These are phyloP conservation scores for Erysimum cheiri DNA, from an alignment of 441 rosid species.

Conservation along the genomic window DNA sequence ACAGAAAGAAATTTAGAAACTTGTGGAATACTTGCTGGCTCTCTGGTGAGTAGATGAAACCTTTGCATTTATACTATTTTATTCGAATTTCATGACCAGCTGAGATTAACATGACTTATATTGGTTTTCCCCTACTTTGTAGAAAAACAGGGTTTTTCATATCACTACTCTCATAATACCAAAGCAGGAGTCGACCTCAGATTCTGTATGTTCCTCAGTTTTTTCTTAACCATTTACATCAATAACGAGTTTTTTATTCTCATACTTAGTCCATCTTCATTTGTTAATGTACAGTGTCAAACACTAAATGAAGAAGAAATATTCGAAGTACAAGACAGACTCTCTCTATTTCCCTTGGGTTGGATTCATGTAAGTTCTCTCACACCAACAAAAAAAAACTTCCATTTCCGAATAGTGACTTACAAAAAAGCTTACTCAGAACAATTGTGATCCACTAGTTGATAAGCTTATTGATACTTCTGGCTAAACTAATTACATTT, in stretches of 20 bases:
- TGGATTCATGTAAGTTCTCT: conserved; percentile 90
- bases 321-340: conserved; percentile 88
- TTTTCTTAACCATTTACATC: not conserved
- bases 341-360: conserved; percentile 88
- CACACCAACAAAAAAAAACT: not conserved
- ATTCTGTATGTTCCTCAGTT: conserved; percentile 63
- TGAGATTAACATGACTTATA: conserved; percentile 18
- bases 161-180: conserved; percentile 92
- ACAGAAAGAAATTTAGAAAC: conserved; percentile 91
- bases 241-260: not conserved
- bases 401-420: not conserved
- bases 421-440: not conserved
- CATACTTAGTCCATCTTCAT: conserved; percentile 7
- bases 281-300: conserved; percentile 62
- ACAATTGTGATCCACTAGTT: not conserved
- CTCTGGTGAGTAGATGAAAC: conserved; percentile 60
- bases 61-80: conserved; percentile 8
- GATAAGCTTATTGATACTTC: not conserved
- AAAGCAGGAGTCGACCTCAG: conserved; percentile 98
- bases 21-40: conserved; percentile 95
- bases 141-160: conserved; percentile 96
- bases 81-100: not conserved
- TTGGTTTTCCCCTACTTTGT: conserved; percentile 18
- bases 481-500: conserved; percentile 39
- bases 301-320: conserved; percentile 95